phyloP scores from a whole-genome alignment of 805 yeast genomes.

The Wickerhamiella hasegawae region DNA sequence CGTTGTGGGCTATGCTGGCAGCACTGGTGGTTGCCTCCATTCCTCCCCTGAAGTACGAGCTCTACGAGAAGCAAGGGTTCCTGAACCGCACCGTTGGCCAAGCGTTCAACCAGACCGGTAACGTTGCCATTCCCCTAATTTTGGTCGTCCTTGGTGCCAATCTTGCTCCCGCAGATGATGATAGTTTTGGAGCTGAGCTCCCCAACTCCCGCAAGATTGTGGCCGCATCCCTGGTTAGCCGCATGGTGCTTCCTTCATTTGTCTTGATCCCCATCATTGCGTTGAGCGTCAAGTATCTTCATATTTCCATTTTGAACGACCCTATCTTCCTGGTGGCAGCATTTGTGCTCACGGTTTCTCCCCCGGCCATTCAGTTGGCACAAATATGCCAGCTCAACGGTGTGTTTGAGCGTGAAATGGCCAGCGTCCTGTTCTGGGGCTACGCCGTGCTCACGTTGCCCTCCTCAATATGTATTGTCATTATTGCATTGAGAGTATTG shows the following conservation, averaged over 20 bases:
- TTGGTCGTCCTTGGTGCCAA: slow-evolving; percentile 46
- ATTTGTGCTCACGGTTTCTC: slow-evolving; percentile 42
- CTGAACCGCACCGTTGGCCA: slow-evolving; percentile 35
- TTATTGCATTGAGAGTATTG: slow-evolving; percentile 35
- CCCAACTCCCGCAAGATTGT: slow-evolving; percentile 25
- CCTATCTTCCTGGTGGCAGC: slow-evolving; percentile 47
- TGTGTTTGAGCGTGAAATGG: slow-evolving; percentile 47
- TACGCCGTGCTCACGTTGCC: slow-evolving; percentile 46
- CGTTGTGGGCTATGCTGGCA: slow-evolving; percentile 44
- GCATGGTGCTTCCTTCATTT: slow-evolving; percentile 46
- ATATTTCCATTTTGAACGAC: slow-evolving; percentile 32
- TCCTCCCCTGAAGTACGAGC: slow-evolving; percentile 29
- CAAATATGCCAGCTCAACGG: slow-evolving; percentile 48
- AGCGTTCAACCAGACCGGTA: slow-evolving; percentile 37
- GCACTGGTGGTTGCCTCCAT: slow-evolving; percentile 46
- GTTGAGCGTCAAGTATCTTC: slow-evolving; percentile 33
- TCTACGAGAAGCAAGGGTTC: slow-evolving; percentile 32
- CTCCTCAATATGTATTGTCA: slow-evolving; percentile 39
- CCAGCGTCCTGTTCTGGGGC: slow-evolving; percentile 53
- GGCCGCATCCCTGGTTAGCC: slow-evolving; percentile 35
- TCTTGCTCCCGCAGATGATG: slow-evolving; percentile 35
- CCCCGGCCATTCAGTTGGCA: slow-evolving; percentile 53
- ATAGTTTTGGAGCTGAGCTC: slow-evolving; percentile 21
- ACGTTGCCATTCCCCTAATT: slow-evolving; percentile 45
- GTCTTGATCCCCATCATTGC: slow-evolving; percentile 39